Conservation (phyloP, 345 rosid species). For the Salix dunnii region DNA sequence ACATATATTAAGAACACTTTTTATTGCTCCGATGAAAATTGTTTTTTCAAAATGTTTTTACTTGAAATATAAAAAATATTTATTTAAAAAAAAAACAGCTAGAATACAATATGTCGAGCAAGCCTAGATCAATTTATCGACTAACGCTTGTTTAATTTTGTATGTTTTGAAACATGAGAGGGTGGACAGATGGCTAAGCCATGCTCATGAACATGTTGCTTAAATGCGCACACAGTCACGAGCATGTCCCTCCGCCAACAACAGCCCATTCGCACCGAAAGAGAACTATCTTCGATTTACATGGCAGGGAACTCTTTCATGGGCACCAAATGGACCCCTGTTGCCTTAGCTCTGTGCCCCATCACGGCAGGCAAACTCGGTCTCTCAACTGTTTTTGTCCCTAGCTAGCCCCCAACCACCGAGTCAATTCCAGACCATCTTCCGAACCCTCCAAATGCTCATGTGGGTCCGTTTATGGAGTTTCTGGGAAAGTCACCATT, state of each 20-base stretch:
- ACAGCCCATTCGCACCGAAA: background rate
- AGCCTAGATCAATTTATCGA: no score
- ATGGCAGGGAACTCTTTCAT: background rate
- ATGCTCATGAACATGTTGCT: background rate
- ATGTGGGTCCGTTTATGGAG: background rate
- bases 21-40: no score
- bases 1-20: no score
- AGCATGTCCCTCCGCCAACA: background rate
- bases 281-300: background rate
- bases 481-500: slow-evolving; percentile 1
- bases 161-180: no score
- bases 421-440: slow-evolving; percentile 20
- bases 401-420: slow-evolving; percentile 9
- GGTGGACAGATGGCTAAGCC: no score
- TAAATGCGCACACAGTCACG: background rate
- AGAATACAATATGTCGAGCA: no score
- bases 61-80: no score
- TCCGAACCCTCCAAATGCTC: background rate
- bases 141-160: no score
- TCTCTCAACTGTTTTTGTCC: slow-evolving; percentile 21
- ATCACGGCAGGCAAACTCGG: slow-evolving; percentile 17
- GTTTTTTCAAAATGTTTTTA: no score
- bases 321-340: slow-evolving; percentile 22
- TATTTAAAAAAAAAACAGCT: no score
- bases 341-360: slow-evolving; percentile 37